Evolutionary conservation across 306 rosid genomes (phyloP), one percentile per base, ranked within the genome.

Genomic region (Macrotyloma uniflorum): DNA sequence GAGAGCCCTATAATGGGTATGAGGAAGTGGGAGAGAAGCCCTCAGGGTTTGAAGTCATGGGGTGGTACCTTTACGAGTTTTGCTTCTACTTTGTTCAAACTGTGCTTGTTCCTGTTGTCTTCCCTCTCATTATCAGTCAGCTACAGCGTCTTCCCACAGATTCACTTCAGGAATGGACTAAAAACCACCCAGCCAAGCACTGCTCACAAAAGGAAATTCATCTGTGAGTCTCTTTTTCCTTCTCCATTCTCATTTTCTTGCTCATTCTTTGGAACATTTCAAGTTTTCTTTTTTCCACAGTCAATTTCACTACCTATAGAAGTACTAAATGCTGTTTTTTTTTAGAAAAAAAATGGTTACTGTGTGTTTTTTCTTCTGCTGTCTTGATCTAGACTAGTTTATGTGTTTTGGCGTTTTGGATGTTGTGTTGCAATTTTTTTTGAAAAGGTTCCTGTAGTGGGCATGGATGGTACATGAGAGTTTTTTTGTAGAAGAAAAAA

Each of bases 101-200:
- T 1, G 90, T 92, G 49, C 88, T 94, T 35, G 72, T 94, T 22
- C 98, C 97, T 13, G 58, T 94, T 0, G 93, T 94, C 2, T 94
- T 94, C 72, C 98, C 98, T 23, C 96, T 94, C 83, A 85, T 94
- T 28, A 86, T 94, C 57, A 80, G 88, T 75, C 97, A 90, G 83
- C 81, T 90, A 20, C 87, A 82, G 30, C 54, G 73, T 2, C 26
- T 54, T 3, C 79, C 90, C 32, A 5, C 76, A n/a, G 80, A 76
- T 78, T 75, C 85, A 8, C 75, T 58, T 66, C 79, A 80, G 5
- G 79, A 82, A 18, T 86, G 83, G 88, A 7, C 12, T 58, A 54
- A 54, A 30, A 70, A 14, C 51, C 77, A 59, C 77, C 83, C 75
- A 8, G 80, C 73, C 14, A 10, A 66, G n/a, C 61, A 28, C 78